These are phyloP conservation scores for Crithidia brevicula DNA, from an alignment of 208 protist species.

Conservation along the genomic window DNA sequence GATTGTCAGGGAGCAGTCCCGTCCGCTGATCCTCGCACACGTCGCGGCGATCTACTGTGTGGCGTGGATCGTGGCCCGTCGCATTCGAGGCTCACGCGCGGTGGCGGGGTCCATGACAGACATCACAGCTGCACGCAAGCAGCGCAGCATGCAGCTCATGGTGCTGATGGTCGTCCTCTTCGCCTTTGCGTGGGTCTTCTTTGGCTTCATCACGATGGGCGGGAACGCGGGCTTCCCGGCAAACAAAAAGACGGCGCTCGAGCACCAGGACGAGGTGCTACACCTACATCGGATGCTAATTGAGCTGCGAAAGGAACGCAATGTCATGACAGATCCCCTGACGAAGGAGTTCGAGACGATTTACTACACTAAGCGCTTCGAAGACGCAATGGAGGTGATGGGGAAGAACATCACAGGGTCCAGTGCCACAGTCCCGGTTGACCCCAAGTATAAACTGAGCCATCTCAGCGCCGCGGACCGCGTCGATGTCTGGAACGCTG, in stretches of 20 bases:
- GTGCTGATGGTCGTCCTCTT: slow-evolving; percentile 47
- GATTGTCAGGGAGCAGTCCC: slow-evolving; percentile 66
- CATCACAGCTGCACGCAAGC: slow-evolving; percentile 39
- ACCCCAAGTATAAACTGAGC: slow-evolving; percentile 27
- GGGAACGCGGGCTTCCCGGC: slow-evolving; percentile 41
- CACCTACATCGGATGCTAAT: slow-evolving; percentile 62
- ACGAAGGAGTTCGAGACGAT: slow-evolving; percentile 38
- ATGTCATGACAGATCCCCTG: slow-evolving; percentile 49
- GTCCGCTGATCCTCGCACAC: slow-evolving; percentile 43
- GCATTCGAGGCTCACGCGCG: slow-evolving; percentile 28
- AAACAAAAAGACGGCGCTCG: slow-evolving; percentile 43
- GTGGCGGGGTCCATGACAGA: slow-evolving; percentile 26
- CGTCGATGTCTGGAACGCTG: slow-evolving; percentile 59
- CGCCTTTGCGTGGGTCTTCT: slow-evolving; percentile 41
- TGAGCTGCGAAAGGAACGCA: slow-evolving; percentile 44
- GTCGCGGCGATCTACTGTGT: slow-evolving; percentile 29
- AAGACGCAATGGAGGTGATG: slow-evolving; percentile 41
- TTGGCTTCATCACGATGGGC: slow-evolving; percentile 44
- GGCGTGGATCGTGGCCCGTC: slow-evolving; percentile 29
- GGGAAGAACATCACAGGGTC: slow-evolving; percentile 45
- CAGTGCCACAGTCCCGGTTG: slow-evolving; percentile 7
- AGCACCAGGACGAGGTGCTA: slow-evolving; percentile 56
- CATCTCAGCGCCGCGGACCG: slow-evolving; percentile 35
- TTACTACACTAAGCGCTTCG: slow-evolving; percentile 43
- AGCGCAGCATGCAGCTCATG: slow-evolving; percentile 62